These are phyloP conservation scores for Moesziomyces sp. DNA, from an alignment of 1,284 basidiomycete species.

Conservation along the genomic window DNA sequence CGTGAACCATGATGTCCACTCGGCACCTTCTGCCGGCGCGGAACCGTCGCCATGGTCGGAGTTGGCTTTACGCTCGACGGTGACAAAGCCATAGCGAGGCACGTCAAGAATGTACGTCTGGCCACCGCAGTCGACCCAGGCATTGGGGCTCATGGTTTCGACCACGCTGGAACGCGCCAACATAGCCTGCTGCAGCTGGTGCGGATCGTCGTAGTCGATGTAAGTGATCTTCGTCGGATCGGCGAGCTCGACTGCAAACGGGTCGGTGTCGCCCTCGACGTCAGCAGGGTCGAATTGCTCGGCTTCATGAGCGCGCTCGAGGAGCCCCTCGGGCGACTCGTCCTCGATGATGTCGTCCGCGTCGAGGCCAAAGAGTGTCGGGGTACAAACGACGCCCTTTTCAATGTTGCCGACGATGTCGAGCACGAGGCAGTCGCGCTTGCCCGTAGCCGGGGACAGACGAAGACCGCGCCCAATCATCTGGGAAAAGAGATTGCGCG, in stretches of 20 bases:
- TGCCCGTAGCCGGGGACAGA: slow-evolving; percentile 82
- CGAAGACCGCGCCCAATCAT: slow-evolving; percentile 97
- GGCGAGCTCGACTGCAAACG: slow-evolving; percentile 18
- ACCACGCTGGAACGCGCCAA: slow-evolving; percentile 71
- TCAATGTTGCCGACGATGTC: slow-evolving; percentile 86
- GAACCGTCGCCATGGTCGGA: slow-evolving; percentile 10
- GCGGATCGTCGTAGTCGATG: slow-evolving; percentile 83
- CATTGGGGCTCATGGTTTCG: slow-evolving; percentile 72
- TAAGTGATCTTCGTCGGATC: slow-evolving; percentile 75
- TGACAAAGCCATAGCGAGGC: slow-evolving; percentile 77
- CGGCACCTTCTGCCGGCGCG: slow-evolving; percentile 33
- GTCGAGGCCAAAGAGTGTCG: slow-evolving; percentile 86
- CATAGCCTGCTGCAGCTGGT: slow-evolving; percentile 70
- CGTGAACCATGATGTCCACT: slow-evolving; percentile 41
- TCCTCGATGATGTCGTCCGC: slow-evolving; percentile 76
- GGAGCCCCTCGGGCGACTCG: slow-evolving; percentile 34
- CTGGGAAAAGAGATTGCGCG: slow-evolving; percentile 87
- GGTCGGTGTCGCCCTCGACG: slow-evolving; percentile 3
- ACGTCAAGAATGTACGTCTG: slow-evolving; percentile 82
- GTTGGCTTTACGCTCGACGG: slow-evolving; percentile 73
- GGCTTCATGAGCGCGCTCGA: slow-evolving; percentile 24
- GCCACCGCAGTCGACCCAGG: slow-evolving; percentile 86
- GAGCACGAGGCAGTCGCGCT: slow-evolving; percentile 86
- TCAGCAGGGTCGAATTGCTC: slow-evolving; percentile 3
- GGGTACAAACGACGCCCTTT: slow-evolving; percentile 81